Evolutionary conservation across 257 asterid species (phyloP), one percentile per base, ranked within the genome.

Genomic region (Fraxinus quadrangulata): DNA sequence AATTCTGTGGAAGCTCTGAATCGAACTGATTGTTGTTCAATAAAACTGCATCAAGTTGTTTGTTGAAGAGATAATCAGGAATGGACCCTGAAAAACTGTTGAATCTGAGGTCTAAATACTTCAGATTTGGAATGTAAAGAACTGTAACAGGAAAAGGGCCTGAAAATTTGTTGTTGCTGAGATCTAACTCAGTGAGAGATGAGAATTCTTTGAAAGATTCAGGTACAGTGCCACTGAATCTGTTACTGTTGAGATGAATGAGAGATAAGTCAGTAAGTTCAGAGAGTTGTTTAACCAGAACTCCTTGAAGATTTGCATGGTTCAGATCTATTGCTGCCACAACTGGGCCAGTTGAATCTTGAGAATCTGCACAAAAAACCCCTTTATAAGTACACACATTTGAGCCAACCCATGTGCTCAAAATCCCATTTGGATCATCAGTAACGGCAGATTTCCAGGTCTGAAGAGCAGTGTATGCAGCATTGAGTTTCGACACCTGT

Each of bases 361-460:
- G 86, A 26, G 89, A 31, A 1, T 85, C 90, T 2, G 91, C 81
- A 17, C 98, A 94, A 42, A 88, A 92, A 2, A 92, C 75, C 5
- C 97, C 99, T 78, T 73, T 91, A 86, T 94, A 94, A 24, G 78
- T 54, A 49, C 98, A 94, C 13, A 94, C 97, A 81, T 92, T 85
- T 28, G 88, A 17, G 56, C 97, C 98, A 8, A 86, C 85, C 98
- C 97, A 94, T 5, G 88, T 71, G 0, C 67, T 72, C 70, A 83
- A 42, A 63, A 92, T 71, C 39, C 96, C 91, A 4, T 28, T 26
- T 2, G 97, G 97, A 26, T 94, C 97, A 69, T 87, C 90, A 5
- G 96, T 77, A 6, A 94, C 92, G 78, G 90, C 93, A 40, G 90
- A 83, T 85, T 94, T 94, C 98, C 98, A 94, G n/a, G 97, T 79